These are phyloP conservation scores for Sclerospora graminicola DNA, from an alignment of 352 stramenopile species.

Conservation along the genomic window DNA sequence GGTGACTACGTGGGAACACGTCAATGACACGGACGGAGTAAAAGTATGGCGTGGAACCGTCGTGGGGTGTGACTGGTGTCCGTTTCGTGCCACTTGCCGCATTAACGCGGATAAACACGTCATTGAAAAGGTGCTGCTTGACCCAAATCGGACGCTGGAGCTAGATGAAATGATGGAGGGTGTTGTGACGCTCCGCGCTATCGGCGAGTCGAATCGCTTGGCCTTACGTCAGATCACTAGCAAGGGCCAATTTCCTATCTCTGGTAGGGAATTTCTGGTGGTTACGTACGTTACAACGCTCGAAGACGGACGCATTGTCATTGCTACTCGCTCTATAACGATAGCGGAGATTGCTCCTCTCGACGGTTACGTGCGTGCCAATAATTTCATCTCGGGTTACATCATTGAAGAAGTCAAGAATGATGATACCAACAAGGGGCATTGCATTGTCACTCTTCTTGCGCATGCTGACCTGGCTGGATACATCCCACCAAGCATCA, in stretches of 20 bases:
- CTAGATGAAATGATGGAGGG: slow-evolving; percentile 78
- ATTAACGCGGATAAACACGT: slow-evolving; percentile 43
- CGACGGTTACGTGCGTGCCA: slow-evolving; percentile 54
- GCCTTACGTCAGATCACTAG: slow-evolving; percentile 62
- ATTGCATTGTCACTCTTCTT: slow-evolving; percentile 64
- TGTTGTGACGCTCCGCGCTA: slow-evolving; percentile 39
- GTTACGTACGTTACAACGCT: slow-evolving; percentile 48
- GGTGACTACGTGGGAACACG: slow-evolving; percentile 61
- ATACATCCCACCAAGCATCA: slow-evolving; percentile 68
- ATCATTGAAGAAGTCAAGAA: slow-evolving; percentile 54
- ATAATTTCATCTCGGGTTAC: slow-evolving; percentile 70
- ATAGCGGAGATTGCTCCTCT: slow-evolving; percentile 32
- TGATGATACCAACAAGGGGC: slow-evolving; percentile 31
- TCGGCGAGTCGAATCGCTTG: slow-evolving; percentile 40
- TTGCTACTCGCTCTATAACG: slow-evolving; percentile 55
- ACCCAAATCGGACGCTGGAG: slow-evolving; percentile 50
- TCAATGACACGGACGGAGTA: slow-evolving; percentile 37
- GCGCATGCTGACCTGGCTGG: slow-evolving; percentile 66
- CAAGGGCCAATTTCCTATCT: slow-evolving; percentile 72
- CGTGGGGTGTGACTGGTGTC: slow-evolving; percentile 49
- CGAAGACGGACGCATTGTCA: slow-evolving; percentile 41
- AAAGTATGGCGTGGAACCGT: slow-evolving; percentile 60
- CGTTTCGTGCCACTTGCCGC: slow-evolving; percentile 47
- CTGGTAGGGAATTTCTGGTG: slow-evolving; percentile 62
- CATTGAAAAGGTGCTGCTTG: slow-evolving; percentile 50